Conservation (phyloP, 495 filamentous ascomycete genomes). For the Penicillium lagena region DNA sequence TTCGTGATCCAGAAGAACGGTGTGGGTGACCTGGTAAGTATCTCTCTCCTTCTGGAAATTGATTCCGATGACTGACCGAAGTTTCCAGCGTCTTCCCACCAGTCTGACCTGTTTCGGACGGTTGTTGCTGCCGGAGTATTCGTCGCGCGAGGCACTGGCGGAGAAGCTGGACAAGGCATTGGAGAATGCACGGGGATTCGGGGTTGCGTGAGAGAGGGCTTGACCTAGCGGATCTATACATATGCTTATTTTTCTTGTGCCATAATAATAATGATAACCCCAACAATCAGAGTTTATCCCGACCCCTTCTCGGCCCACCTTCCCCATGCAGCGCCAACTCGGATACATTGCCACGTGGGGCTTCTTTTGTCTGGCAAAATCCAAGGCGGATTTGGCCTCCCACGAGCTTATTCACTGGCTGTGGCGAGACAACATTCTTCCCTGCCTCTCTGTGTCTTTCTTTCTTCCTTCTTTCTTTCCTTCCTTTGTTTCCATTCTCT, state of each 20-base stretch:
- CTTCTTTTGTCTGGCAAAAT: too few relatives aligned
- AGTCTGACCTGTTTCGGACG: conserved; percentile 87
- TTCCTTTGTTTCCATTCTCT: neutral
- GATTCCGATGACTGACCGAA: conserved; percentile 9
- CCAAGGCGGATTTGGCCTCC: too few relatives aligned
- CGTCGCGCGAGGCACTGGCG: conserved; percentile 56
- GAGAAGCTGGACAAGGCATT: conserved; percentile 74
- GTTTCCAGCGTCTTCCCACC: conserved; percentile 60
- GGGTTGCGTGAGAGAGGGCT: conserved; percentile 45
- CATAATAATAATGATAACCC: neutral
- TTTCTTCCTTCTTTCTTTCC: neutral
- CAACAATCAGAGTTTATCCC: too few relatives aligned
- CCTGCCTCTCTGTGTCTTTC: neutral
- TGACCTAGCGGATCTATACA: conserved; percentile 7
- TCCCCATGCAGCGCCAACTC: neutral
- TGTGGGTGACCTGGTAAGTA: conserved; percentile 48
- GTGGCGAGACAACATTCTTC: neutral
- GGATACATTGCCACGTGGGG: too few relatives aligned
- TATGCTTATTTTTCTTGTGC: conserved; percentile 8
- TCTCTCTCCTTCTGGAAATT: neutral
- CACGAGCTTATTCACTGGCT: too few relatives aligned
- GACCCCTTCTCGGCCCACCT: conserved; percentile 4
- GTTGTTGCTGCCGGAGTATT: conserved; percentile 78
- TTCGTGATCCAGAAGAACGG: conserved; percentile 82
- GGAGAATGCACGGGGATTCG: conserved; percentile 91